These are phyloP conservation scores for Magnolia changhungtana DNA, from an alignment of 164 flowering plant species.

Conservation along the genomic window DNA sequence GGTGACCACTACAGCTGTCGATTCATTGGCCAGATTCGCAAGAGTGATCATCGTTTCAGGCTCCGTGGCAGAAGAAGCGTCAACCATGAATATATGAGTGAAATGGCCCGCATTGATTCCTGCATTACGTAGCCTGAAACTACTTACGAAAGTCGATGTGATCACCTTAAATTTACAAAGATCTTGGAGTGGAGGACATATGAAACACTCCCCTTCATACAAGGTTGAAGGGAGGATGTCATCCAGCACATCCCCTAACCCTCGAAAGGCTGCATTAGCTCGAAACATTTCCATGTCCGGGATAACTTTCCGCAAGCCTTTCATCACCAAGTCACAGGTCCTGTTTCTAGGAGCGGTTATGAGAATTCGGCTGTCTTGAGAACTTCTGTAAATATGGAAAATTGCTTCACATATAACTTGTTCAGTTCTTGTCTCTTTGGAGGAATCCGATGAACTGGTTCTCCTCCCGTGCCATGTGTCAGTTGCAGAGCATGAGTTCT, in stretches of 20 bases:
- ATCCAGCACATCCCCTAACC: conserved; percentile 31
- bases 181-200: conserved; percentile 32
- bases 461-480: too few relatives aligned
- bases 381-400: conserved; percentile 15
- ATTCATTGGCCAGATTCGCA: conserved; percentile 26
- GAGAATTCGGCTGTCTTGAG: conserved; percentile 22
- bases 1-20: conserved; percentile 35
- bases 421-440: conserved; percentile 9
- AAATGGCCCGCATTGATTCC: conserved; percentile 44
- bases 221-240: conserved; percentile 33
- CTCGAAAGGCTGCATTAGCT: conserved; percentile 50
- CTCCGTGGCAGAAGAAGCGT: conserved; percentile 41
- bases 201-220: conserved; percentile 32
- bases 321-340: conserved; percentile 32
- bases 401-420: conserved; percentile 25
- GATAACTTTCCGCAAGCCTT: conserved; percentile 25
- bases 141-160: conserved; percentile 39
- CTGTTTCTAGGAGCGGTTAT: conserved; percentile 32
- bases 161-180: conserved; percentile 30
- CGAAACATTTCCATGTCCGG: conserved; percentile 32
- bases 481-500: not conserved
- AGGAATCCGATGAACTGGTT: too few relatives aligned
- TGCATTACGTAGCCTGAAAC: conserved; percentile 30
- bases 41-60: conserved; percentile 41
- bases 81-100: conserved; percentile 46